These are phyloP conservation scores for Rhodosporidiobolus odoratus DNA, from an alignment of 768 basidiomycete genomes.

Conservation along the genomic window DNA sequence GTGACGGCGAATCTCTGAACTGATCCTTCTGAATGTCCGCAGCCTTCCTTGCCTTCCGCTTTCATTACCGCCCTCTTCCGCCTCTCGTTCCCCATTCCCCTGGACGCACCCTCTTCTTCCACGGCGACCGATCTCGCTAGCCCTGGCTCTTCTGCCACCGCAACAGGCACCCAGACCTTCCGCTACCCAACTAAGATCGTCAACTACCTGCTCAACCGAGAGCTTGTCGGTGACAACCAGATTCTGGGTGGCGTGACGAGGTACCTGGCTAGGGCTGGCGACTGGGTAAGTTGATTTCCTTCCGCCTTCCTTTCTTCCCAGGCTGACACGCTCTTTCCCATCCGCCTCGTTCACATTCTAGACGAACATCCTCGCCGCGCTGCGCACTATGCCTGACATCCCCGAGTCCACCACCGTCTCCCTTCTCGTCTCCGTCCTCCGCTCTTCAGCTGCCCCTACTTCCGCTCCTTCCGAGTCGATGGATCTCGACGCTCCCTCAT, in stretches of 20 bases:
- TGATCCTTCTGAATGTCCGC: neutral
- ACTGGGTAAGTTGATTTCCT: conserved; percentile 17
- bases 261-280: conserved; percentile 29
- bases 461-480: neutral
- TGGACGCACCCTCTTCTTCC: conserved; percentile 8
- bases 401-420: conserved; percentile 30
- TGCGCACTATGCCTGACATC: conserved; percentile 29
- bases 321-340: neutral
- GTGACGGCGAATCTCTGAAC: too few species aligned
- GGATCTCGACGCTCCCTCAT: conserved; percentile 3
- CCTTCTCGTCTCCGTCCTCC: conserved; percentile 25
- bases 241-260: conserved; percentile 28
- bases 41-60: conserved; percentile 33
- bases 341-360: neutral
- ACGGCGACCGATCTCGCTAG: conserved; percentile 3
- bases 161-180: neutral
- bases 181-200: conserved; percentile 30
- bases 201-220: conserved; percentile 25
- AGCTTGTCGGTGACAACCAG: conserved; percentile 33
- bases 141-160: neutral
- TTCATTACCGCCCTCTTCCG: conserved; percentile 36
- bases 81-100: conserved; percentile 30
- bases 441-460: neutral
- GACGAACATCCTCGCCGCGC: conserved; percentile 27
- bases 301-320: too few species aligned